These are phyloP conservation scores for Sporothrix humicola DNA, from an alignment of 2,329 filamentous ascomycete genomes.

Conservation along the genomic window DNA sequence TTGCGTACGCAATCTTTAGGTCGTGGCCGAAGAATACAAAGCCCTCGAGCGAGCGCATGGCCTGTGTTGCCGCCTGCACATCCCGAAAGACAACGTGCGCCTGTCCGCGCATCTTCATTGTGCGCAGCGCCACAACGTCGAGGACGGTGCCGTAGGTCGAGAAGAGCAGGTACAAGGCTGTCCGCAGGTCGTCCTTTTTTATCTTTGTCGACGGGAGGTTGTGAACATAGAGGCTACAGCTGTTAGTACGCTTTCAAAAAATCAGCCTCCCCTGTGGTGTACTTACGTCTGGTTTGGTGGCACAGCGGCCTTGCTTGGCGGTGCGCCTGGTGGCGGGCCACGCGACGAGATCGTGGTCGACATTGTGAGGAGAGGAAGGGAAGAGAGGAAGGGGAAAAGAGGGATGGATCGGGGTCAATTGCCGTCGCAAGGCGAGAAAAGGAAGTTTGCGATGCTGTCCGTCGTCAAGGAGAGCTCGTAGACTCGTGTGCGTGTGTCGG, in stretches of 20 bases:
- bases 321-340: constrained; percentile 41
- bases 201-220: constrained; percentile 88
- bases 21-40: constrained; percentile 83
- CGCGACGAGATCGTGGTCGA: constrained; percentile 43
- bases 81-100: constrained; percentile 92
- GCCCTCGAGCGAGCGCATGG: constrained; percentile 86
- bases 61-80: constrained; percentile 88
- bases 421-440: background rate
- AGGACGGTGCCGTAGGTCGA: constrained; percentile 91
- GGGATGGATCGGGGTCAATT: background rate
- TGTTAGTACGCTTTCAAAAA: background rate
- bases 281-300: constrained; percentile 78
- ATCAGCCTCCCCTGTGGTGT: too few species aligned
- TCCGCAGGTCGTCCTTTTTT: constrained; percentile 84
- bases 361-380: constrained; percentile 41
- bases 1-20: constrained; percentile 89
- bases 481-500: background rate
- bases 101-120: constrained; percentile 91
- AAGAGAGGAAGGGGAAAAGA: background rate
- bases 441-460: background rate
- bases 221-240: constrained; percentile 77
- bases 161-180: constrained; percentile 89
- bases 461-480: background rate
- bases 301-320: constrained; percentile 54
- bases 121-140: constrained; percentile 89